A percentile compares a stretch with the other conserved stretches of the same genome.
Evolutionary conservation across 768 basidiomycete species (phyloP).

Genomic region (Cystofilobasidium ferigula): DNA sequence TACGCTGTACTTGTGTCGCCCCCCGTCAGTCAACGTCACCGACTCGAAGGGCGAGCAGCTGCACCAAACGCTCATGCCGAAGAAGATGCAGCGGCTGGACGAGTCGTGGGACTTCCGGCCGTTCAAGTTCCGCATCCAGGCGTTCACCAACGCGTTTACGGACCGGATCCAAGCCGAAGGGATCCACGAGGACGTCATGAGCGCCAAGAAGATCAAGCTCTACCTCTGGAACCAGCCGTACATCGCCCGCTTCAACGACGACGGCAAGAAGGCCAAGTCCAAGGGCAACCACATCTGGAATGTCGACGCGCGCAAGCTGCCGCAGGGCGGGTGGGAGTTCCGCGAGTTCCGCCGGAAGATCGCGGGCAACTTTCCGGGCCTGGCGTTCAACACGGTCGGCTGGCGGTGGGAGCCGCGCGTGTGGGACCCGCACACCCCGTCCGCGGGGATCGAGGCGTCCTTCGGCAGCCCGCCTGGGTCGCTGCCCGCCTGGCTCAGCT

Average conservation of each 20-base stretch:
- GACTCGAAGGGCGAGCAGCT: constrained; percentile 94
- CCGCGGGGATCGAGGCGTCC: constrained; percentile 62
- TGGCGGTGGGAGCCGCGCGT: constrained; percentile 89
- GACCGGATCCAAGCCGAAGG: constrained; percentile 79
- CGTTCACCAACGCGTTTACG: constrained; percentile 89
- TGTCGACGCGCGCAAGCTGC: constrained; percentile 76
- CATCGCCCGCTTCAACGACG: constrained; percentile 95
- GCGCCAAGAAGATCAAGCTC: constrained; percentile 83
- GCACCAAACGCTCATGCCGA: constrained; percentile 96
- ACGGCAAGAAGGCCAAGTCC: constrained; percentile 97
- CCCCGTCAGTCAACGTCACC: constrained; percentile 66
- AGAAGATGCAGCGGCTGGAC: constrained; percentile 89
- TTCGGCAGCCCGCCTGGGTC: constrained; percentile 59
- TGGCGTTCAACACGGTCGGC: constrained; percentile 48
- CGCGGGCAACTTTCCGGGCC: constrained; percentile 65
- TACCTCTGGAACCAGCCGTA: constrained; percentile 91
- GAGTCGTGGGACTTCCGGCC: constrained; percentile 94
- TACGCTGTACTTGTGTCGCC: constrained; percentile 1
- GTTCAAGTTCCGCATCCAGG: constrained; percentile 97
- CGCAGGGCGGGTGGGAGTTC: constrained; percentile 29
- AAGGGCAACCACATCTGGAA: constrained; percentile 99
- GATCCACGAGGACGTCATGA: constrained; percentile 85
- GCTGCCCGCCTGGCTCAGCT: constrained; percentile 75
- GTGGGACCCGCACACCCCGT: constrained; percentile 91
- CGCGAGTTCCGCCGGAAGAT: constrained; percentile 53